These are phyloP conservation scores for Sclerospora graminicola DNA, from an alignment of 352 stramenopile species.

Conservation along the genomic window DNA sequence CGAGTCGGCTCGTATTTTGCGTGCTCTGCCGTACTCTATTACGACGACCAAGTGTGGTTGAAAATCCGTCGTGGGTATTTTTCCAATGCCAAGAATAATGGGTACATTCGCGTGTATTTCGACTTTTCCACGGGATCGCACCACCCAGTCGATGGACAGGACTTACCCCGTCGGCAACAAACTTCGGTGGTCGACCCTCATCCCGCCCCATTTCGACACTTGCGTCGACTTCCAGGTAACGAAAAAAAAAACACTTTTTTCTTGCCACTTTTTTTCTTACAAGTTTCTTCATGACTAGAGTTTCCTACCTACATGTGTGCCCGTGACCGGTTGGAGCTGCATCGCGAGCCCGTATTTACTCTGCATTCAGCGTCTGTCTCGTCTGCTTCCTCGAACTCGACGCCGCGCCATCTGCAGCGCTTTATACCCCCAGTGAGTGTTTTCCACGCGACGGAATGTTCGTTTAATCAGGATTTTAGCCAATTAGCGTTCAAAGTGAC, in stretches of 20 bases:
- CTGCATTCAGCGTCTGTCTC: constrained; percentile 17
- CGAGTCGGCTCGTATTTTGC: constrained; percentile 57
- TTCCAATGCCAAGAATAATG: constrained; percentile 56
- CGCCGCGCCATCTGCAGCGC: constrained; percentile 23
- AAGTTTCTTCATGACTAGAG: constrained; percentile 10
- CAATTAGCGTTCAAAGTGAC: constrained; percentile 58
- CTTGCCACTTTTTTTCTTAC: neutral
- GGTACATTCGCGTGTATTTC: constrained; percentile 58
- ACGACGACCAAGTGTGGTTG: constrained; percentile 58
- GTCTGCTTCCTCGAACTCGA: constrained; percentile 1
- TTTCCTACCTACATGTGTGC: constrained; percentile 58
- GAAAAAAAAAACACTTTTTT: neutral
- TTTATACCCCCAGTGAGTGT: constrained; percentile 56
- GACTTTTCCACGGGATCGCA: constrained; percentile 18
- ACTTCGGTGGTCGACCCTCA: constrained; percentile 9
- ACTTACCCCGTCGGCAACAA: constrained; percentile 24
- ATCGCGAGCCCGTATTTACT: constrained; percentile 40
- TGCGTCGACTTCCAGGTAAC: constrained; percentile 47
- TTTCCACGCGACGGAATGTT: constrained; percentile 54
- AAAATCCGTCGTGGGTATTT: constrained; percentile 70
- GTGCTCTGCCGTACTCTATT: constrained; percentile 38
- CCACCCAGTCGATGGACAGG: constrained; percentile 4
- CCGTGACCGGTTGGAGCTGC: constrained; percentile 35
- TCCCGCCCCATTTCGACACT: constrained; percentile 33
- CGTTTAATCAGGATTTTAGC: constrained; percentile 63